Evolutionary conservation across 805 yeast genomes (phyloP).

Genomic region (Candida chauliodis): DNA sequence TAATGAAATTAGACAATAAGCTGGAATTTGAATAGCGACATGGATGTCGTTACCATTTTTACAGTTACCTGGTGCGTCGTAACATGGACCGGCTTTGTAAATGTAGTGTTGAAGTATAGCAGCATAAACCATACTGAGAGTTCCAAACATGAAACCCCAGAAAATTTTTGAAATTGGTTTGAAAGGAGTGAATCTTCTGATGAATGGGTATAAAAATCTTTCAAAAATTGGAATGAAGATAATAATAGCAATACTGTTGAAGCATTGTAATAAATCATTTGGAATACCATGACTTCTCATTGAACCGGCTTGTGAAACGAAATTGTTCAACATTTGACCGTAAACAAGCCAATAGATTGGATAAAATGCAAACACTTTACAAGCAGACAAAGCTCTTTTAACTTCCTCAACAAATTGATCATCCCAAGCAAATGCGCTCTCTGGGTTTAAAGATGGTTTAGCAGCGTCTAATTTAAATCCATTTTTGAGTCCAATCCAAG

Average conservation of each 20-base stretch:
- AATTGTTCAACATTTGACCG: constrained; percentile 68
- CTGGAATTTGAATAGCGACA: constrained; percentile 69
- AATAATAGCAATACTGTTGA: constrained; percentile 72
- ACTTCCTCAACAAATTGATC: constrained; percentile 76
- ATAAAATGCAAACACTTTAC: constrained; percentile 68
- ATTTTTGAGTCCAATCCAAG: constrained; percentile 43
- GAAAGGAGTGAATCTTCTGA: constrained; percentile 48
- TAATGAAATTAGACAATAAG: constrained; percentile 68
- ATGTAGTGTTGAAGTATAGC: constrained; percentile 71
- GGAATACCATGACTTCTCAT: constrained; percentile 78
- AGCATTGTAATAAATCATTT: constrained; percentile 72
- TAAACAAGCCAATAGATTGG: constrained; percentile 75
- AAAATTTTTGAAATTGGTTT: constrained; percentile 70
- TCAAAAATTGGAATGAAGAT: constrained; percentile 75
- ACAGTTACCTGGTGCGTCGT: constrained; percentile 57
- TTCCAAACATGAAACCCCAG: constrained; percentile 64
- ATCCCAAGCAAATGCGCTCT: constrained; percentile 51
- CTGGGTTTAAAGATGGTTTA: constrained; percentile 53
- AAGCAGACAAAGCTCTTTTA: constrained; percentile 59
- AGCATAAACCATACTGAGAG: constrained; percentile 69
- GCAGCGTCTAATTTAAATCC: constrained; percentile 51
- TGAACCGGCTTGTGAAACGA: constrained; percentile 69
- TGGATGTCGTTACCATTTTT: constrained; percentile 53
- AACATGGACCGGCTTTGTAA: constrained; percentile 72
- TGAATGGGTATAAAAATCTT: constrained; percentile 46